Evolutionary conservation across 306 rosid genomes (phyloP).

Genomic region (Lupinus albus): DNA sequence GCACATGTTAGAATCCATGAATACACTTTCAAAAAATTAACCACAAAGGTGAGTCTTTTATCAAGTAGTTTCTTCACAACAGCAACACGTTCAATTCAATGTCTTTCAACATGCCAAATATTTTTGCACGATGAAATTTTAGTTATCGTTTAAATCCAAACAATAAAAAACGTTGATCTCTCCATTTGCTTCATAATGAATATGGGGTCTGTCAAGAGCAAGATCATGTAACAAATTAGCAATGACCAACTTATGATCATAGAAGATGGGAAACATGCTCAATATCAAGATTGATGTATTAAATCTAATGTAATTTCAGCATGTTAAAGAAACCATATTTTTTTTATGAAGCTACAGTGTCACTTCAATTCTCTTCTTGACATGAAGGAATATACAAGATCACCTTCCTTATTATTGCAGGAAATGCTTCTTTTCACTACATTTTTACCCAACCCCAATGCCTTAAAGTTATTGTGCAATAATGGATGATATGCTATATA

Average conservation of each 20-base stretch:
- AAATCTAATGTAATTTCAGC: constrained; percentile 6
- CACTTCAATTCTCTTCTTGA: no score
- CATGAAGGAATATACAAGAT: no score
- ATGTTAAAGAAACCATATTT: not conserved
- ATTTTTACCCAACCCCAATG: no score
- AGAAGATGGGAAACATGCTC: constrained; percentile 16
- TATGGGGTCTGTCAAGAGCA: constrained; percentile 46
- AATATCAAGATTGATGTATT: not conserved
- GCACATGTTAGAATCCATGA: constrained; percentile 49
- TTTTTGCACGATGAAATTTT: constrained; percentile 23
- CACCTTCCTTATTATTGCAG: no score
- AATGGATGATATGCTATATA: no score
- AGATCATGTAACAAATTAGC: constrained; percentile 39
- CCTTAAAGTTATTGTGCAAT: no score
- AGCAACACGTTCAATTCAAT: constrained; percentile 39
- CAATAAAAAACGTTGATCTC: constrained; percentile 71
- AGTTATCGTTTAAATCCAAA: constrained; percentile 32
- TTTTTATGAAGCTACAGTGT: constrained; percentile 7
- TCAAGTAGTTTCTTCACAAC: constrained; percentile 86
- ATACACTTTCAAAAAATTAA: constrained; percentile 16
- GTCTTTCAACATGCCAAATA: constrained; percentile 28
- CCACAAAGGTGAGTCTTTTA: constrained; percentile 32
- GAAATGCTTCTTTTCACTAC: no score
- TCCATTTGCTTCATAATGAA: constrained; percentile 74
- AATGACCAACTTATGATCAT: constrained; percentile 28